phyloP scores from a whole-genome alignment of 192 early-diverging fungal species.

The Entomortierella lignicola region DNA sequence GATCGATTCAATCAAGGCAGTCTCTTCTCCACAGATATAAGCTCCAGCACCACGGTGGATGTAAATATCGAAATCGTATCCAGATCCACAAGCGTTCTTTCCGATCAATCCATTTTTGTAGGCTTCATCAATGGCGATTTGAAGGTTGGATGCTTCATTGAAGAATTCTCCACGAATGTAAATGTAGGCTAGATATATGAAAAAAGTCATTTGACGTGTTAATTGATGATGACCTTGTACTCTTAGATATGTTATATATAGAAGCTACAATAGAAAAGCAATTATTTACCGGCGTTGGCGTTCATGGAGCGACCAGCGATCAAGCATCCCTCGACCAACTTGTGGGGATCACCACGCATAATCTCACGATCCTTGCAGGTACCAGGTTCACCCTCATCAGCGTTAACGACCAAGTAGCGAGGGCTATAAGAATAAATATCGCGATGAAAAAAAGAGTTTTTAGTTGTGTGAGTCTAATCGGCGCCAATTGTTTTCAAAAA shows the following conservation, averaged over 20 bases:
- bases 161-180: slow-evolving; percentile 98
- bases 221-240: neutral
- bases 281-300: slow-evolving; percentile 79
- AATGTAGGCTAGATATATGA: slow-evolving; percentile 80
- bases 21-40: slow-evolving; percentile 99
- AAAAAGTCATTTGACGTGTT: no score
- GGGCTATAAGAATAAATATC: slow-evolving; percentile 75
- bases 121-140: slow-evolving; percentile 95
- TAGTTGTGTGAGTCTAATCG: no score
- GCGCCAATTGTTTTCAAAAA: no score
- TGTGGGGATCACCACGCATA: slow-evolving; percentile 91
- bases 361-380: slow-evolving; percentile 96
- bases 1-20: slow-evolving; percentile 87
- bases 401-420: slow-evolving; percentile 96
- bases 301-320: slow-evolving; percentile 97
- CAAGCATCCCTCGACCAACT: slow-evolving; percentile 96
- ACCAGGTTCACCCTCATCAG: slow-evolving; percentile 98
- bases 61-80: slow-evolving; percentile 97
- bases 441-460: no score
- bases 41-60: slow-evolving; percentile 98
- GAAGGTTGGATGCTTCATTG: slow-evolving; percentile 93
- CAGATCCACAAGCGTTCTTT: slow-evolving; percentile 96
- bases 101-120: slow-evolving; percentile 98
- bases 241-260: no score
- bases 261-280: neutral